Evolutionary conservation across 768 basidiomycete species (phyloP).

Genomic region (Kwoniella bestiolae): DNA sequence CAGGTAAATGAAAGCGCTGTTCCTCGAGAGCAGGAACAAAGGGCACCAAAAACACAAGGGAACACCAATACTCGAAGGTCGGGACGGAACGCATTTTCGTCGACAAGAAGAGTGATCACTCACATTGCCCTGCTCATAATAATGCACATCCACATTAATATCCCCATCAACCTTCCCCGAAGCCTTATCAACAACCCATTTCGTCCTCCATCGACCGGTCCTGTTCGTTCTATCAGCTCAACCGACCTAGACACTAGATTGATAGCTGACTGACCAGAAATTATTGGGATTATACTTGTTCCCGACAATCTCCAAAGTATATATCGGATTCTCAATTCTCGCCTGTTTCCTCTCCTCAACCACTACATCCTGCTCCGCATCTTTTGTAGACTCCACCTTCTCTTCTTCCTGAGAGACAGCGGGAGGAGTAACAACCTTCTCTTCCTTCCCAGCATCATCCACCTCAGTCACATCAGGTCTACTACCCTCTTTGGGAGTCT

Average conservation of each 20-base stretch:
- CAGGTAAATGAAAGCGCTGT: no score
- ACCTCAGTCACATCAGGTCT: constrained; percentile 2
- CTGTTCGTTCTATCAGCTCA: constrained; percentile 58
- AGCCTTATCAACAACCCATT: constrained; percentile 74
- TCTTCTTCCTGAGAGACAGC: constrained; percentile 18
- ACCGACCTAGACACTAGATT: neutral
- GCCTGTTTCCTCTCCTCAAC: constrained; percentile 30
- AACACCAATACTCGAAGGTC: no score
- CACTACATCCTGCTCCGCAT: constrained; percentile 1
- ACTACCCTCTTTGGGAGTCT: constrained; percentile 13
- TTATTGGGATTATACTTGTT: constrained; percentile 94
- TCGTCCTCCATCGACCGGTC: constrained; percentile 94
- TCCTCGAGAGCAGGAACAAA: no score
- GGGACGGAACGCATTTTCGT: neutral
- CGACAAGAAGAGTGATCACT: constrained; percentile 36
- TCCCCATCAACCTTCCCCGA: constrained; percentile 69
- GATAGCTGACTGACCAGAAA: constrained; percentile 70
- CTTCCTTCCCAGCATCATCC: constrained; percentile 15
- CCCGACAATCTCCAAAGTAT: constrained; percentile 79
- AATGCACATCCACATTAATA: constrained; percentile 85
- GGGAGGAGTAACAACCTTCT: neutral
- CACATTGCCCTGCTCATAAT: constrained; percentile 97
- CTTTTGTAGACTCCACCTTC: constrained; percentile 8
- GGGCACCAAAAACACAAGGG: no score
- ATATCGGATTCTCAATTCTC: constrained; percentile 43